Percentiles rank a stretch among this genome's conserved stretches.
These are phyloP conservation scores for Lignosus rhinocerotis DNA, from an alignment of 1,284 basidiomycete species.

Conservation along the genomic window DNA sequence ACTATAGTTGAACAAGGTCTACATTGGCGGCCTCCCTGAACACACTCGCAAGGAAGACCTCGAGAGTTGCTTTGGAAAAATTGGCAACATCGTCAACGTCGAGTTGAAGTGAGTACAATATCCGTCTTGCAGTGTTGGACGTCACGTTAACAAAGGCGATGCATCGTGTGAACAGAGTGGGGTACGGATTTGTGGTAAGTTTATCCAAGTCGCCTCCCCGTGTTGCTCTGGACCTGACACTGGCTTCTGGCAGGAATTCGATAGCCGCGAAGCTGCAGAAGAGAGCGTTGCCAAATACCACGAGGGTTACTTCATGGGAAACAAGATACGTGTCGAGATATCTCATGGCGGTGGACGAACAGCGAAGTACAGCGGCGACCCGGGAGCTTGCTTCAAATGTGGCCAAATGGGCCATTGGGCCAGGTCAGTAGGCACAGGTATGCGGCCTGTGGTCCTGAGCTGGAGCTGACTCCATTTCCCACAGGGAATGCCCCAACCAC, in stretches of 20 bases:
- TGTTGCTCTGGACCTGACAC: conserved; percentile 10
- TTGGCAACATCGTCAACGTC: conserved; percentile 73
- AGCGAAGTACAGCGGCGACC: conserved; percentile 75
- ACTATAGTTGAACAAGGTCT: conserved; percentile 85
- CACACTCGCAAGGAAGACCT: conserved; percentile 81
- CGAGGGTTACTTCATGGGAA: conserved; percentile 86
- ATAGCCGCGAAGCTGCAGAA: conserved; percentile 74
- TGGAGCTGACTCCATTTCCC: conserved; percentile 1
- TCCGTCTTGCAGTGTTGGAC: background rate
- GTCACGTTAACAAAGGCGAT: conserved; percentile 21
- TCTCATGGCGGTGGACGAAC: conserved; percentile 80
- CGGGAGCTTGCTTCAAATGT: conserved; percentile 84
- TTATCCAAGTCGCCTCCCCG: background rate
- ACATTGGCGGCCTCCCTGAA: conserved; percentile 84
- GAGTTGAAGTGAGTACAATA: conserved; percentile 73
- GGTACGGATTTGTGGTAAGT: conserved; percentile 84
- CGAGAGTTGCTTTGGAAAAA: conserved; percentile 80
- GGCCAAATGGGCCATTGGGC: conserved; percentile 85
- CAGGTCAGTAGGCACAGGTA: conserved; percentile 50
- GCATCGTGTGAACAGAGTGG: conserved; percentile 50
- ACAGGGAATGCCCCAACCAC: conserved; percentile 74
- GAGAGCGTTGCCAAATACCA: conserved; percentile 84
- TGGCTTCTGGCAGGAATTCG: conserved; percentile 65
- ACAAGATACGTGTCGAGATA: conserved; percentile 82
- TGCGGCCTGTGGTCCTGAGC: conserved; percentile 4